phyloP scores from a whole-genome alignment of 2,329 filamentous ascomycete species.

The Pseudopyricularia cyperi region DNA sequence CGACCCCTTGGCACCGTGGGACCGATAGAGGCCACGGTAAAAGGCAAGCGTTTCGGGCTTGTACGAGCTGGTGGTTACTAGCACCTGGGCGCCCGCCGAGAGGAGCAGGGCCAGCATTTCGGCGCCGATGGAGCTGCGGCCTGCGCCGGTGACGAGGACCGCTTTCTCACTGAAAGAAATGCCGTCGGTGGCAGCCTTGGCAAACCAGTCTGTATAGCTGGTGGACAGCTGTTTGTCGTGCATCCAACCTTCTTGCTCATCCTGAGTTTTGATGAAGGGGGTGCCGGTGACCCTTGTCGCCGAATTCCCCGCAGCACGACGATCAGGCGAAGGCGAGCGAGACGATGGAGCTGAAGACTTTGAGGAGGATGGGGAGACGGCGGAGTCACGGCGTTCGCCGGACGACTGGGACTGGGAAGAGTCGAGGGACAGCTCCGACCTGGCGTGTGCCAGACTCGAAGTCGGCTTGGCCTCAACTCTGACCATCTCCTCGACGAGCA shows the following conservation, averaged over 20 bases:
- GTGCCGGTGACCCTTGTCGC: not conserved
- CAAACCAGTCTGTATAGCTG: not conserved
- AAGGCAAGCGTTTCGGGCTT: not conserved
- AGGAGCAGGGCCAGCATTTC: not conserved
- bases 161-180: not conserved
- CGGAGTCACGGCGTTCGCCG: not conserved
- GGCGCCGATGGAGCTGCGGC: not conserved
- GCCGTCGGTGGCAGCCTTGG: not conserved
- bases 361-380: no score
- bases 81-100: not conserved
- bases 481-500: not conserved
- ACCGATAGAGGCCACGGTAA: not conserved
- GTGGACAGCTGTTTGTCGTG: not conserved
- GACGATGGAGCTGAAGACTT: no score
- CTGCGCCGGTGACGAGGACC: conserved; percentile 3
- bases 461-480: not conserved
- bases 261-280: not conserved
- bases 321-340: no score
- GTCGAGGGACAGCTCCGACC: not conserved
- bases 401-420: not conserved
- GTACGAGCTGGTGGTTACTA: conserved; percentile 1
- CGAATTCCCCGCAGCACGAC: no score
- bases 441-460: not conserved
- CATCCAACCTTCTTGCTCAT: not conserved
- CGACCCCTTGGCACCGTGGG: not conserved